These are phyloP conservation scores for Aegilops speltoides DNA, from an alignment of 176 grass and related monocot genomes.

Conservation along the genomic window DNA sequence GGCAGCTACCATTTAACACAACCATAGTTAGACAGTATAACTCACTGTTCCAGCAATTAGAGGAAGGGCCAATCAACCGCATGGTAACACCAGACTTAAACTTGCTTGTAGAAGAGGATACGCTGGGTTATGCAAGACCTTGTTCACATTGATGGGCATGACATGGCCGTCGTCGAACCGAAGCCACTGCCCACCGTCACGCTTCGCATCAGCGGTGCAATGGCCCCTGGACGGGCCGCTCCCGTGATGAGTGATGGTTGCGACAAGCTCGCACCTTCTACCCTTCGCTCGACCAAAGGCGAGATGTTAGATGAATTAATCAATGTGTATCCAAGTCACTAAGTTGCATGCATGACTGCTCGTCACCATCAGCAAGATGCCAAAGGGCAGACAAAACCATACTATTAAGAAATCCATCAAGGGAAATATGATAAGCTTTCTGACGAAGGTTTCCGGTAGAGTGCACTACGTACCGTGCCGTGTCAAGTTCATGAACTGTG, in stretches of 20 bases:
- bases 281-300: slow-evolving; percentile 38
- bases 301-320: not conserved
- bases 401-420: not conserved
- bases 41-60: slow-evolving; percentile 29
- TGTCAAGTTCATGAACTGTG: too few relatives aligned
- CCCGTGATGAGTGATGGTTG: slow-evolving; percentile 86
- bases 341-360: too few relatives aligned
- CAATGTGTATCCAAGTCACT: not conserved
- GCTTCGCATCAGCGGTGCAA: slow-evolving; percentile 74
- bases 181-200: slow-evolving; percentile 65
- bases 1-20: slow-evolving; percentile 36
- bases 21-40: slow-evolving; percentile 30
- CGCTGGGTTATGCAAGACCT: slow-evolving; percentile 76
- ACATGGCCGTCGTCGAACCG: slow-evolving; percentile 65
- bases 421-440: not conserved
- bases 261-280: slow-evolving; percentile 83
- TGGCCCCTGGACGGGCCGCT: slow-evolving; percentile 70
- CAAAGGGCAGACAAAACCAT: not conserved
- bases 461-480: too few relatives aligned
- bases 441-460: not conserved
- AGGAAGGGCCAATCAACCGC: slow-evolving; percentile 20
- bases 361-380: too few relatives aligned
- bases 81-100: slow-evolving; percentile 31
- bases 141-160: slow-evolving; percentile 34
- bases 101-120: slow-evolving; percentile 93